phyloP scores from a whole-genome alignment of 345 rosid genomes.

The Salix brachista region DNA sequence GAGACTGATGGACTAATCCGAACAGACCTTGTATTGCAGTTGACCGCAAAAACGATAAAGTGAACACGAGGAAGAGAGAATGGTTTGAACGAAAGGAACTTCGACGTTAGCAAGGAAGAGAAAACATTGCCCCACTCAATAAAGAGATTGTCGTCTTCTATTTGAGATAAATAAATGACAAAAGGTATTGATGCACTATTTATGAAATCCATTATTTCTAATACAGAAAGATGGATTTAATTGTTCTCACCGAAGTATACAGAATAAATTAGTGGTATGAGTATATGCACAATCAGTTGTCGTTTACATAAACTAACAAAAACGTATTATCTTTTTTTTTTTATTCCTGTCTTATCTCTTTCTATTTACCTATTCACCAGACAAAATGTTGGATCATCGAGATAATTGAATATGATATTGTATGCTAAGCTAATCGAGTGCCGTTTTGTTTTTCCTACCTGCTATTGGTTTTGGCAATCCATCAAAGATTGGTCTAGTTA shows the following conservation, averaged over 20 bases:
- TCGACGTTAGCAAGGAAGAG: not conserved
- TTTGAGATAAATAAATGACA: not conserved
- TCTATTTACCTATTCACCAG: conserved; percentile 1
- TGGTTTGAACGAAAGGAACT: no score
- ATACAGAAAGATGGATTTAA: not conserved
- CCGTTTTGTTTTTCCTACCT: conserved; percentile 25
- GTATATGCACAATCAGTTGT: not conserved
- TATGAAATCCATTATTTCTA: not conserved
- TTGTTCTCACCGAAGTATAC: not conserved
- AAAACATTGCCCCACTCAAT: not conserved
- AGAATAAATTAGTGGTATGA: not conserved
- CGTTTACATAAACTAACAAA: not conserved
- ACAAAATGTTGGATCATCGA: not conserved
- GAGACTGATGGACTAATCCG: not conserved
- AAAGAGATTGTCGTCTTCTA: not conserved
- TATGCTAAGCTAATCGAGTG: conserved; percentile 14
- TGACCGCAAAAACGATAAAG: not conserved
- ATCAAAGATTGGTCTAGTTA: conserved; percentile 26
- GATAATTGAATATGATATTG: not conserved
- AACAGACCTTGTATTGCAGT: not conserved
- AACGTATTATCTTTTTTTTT: not conserved
- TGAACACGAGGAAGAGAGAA: not conserved
- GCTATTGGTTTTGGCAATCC: conserved; percentile 27
- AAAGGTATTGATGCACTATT: not conserved
- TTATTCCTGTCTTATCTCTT: not conserved